These are phyloP conservation scores for Sporobolus alterniflorus DNA, from an alignment of 202 grass and related monocot genomes.

Conservation along the genomic window DNA sequence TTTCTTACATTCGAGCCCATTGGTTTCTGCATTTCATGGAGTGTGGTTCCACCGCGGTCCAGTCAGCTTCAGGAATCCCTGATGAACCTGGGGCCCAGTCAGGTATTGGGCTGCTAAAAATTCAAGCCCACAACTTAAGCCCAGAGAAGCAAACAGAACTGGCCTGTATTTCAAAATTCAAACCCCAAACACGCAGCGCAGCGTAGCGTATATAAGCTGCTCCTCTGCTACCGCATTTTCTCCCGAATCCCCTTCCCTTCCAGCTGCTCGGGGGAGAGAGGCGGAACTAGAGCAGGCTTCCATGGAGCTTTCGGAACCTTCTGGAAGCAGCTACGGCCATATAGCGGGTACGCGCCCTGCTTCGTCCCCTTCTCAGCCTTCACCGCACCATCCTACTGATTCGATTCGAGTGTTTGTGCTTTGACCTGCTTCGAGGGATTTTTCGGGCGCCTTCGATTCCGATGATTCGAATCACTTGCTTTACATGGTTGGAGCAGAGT, in stretches of 20 bases:
- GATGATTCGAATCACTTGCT: neutral
- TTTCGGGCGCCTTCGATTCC: neutral
- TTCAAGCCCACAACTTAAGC: neutral
- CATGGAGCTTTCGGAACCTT: neutral
- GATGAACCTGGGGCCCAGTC: neutral
- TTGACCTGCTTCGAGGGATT: neutral
- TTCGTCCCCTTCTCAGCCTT: neutral
- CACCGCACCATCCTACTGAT: neutral
- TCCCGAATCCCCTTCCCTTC: neutral
- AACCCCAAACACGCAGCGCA: neutral
- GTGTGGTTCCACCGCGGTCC: too few relatives aligned
- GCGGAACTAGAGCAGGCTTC: neutral
- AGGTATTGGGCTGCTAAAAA: too few relatives aligned
- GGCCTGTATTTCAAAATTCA: slow-evolving; percentile 12
- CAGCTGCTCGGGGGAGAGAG: neutral
- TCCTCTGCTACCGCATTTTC: neutral
- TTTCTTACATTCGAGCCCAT: too few relatives aligned
- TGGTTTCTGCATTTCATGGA: too few relatives aligned
- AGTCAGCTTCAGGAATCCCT: too few relatives aligned
- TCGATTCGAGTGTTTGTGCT: slow-evolving; percentile 17
- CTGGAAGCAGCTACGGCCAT: neutral
- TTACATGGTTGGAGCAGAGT: neutral
- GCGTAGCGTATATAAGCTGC: slow-evolving; percentile 1
- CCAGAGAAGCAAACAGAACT: neutral
- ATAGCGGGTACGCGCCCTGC: slow-evolving; percentile 19